These are phyloP conservation scores for Rhizomucor pusillus DNA, from an alignment of 371 early-diverging fungal species.

Conservation along the genomic window DNA sequence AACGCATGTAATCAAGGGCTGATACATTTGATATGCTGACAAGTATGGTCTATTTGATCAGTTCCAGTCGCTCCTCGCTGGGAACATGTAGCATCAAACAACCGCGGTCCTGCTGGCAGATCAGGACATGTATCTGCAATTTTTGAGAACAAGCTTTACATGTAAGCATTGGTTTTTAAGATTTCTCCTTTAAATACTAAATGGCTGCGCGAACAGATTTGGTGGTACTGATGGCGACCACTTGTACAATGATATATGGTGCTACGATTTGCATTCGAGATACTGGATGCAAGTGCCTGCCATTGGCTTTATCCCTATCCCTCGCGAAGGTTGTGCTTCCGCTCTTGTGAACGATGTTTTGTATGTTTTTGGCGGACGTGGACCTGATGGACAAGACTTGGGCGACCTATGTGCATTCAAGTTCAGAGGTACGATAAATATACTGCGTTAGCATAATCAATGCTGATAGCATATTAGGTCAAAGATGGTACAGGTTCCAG, in stretches of 20 bases:
- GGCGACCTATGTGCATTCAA: slow-evolving; percentile 75
- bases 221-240: slow-evolving; percentile 72
- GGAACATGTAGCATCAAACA: slow-evolving; percentile 43
- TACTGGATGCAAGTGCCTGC: slow-evolving; percentile 63
- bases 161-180: slow-evolving; percentile 42
- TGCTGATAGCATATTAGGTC: slow-evolving; percentile 21
- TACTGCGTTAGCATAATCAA: no score
- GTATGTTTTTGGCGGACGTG: slow-evolving; percentile 74
- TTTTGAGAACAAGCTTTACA: slow-evolving; percentile 54
- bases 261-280: slow-evolving; percentile 54
- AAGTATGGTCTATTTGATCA: not conserved
- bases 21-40: not conserved
- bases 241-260: slow-evolving; percentile 78
- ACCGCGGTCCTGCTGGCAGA: slow-evolving; percentile 56
- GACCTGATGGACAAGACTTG: slow-evolving; percentile 55
- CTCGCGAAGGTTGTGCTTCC: slow-evolving; percentile 66
- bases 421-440: slow-evolving; percentile 49
- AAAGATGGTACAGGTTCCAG: slow-evolving; percentile 74
- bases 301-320: slow-evolving; percentile 62
- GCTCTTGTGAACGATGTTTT: slow-evolving; percentile 73
- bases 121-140: slow-evolving; percentile 57
- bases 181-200: not conserved
- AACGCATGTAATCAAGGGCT: not conserved
- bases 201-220: slow-evolving; percentile 40
- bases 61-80: slow-evolving; percentile 45